These are phyloP conservation scores for Irpex rosettiformis DNA, from an alignment of 1,284 basidiomycete species.

Conservation along the genomic window DNA sequence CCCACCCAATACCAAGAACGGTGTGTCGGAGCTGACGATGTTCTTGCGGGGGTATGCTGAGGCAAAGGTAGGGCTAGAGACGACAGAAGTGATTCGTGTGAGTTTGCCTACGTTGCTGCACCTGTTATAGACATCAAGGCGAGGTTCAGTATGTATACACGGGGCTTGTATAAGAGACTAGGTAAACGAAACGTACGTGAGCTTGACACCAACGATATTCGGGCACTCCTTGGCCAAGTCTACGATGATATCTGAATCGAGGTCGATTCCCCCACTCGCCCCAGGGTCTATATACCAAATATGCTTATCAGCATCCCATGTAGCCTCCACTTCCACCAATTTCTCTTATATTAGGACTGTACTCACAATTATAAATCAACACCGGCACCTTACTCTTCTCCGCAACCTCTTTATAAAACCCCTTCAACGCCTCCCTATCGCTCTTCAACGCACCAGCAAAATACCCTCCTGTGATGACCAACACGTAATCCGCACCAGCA, in stretches of 20 bases:
- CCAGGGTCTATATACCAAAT: constrained; percentile 58
- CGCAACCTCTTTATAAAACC: constrained; percentile 73
- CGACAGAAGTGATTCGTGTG: constrained; percentile 72
- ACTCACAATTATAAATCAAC: constrained; percentile 27
- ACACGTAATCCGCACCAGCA: constrained; percentile 81
- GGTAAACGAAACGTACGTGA: constrained; percentile 58
- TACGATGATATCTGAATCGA: constrained; percentile 82
- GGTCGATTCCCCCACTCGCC: constrained; percentile 79
- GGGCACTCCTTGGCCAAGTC: constrained; percentile 73
- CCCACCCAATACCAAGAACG: constrained; percentile 62
- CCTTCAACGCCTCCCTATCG: constrained; percentile 68
- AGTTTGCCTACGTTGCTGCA: constrained; percentile 91
- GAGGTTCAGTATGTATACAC: background rate
- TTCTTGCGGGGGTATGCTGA: constrained; percentile 58
- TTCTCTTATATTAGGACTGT: background rate
- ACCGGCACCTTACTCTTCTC: constrained; percentile 80
- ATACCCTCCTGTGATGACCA: constrained; percentile 84
- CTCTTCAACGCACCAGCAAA: constrained; percentile 69
- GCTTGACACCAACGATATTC: constrained; percentile 81
- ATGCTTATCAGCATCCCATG: background rate
- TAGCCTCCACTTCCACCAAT: too few relatives aligned
- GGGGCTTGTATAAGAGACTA: background rate
- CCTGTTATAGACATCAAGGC: constrained; percentile 33
- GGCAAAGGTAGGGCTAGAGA: constrained; percentile 58
- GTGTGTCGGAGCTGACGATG: constrained; percentile 28